phyloP scores from a whole-genome alignment of 331 rosid genomes.

The Dryas integrifolia region DNA sequence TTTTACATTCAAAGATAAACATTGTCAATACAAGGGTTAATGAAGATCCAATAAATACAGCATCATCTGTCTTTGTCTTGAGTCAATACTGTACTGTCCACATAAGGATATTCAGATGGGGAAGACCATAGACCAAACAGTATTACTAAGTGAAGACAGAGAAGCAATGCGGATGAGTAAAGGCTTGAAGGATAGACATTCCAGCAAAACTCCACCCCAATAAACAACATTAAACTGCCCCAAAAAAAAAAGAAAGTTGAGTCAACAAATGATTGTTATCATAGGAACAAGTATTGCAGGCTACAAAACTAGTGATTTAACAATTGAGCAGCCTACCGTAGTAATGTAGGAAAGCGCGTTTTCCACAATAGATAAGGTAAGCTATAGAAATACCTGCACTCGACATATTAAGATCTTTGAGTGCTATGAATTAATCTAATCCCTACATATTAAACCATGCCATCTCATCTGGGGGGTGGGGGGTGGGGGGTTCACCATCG shows the following conservation, averaged over 20 bases:
- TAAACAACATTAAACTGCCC: slow-evolving; percentile 60
- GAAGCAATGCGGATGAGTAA: slow-evolving; percentile 61
- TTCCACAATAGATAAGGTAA: slow-evolving; percentile 86
- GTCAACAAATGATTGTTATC: slow-evolving; percentile 15
- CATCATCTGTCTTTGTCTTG: slow-evolving; percentile 42
- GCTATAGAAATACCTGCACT: slow-evolving; percentile 81
- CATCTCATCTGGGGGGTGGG: not conserved
- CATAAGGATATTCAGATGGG: slow-evolving; percentile 64
- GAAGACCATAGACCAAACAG: slow-evolving; percentile 81
- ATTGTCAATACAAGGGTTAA: not conserved
- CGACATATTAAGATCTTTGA: not conserved
- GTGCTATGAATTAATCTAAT: not conserved
- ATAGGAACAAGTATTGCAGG: not conserved
- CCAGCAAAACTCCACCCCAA: slow-evolving; percentile 89
- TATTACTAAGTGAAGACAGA: slow-evolving; percentile 61
- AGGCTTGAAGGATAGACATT: slow-evolving; percentile 73
- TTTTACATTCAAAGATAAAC: too few relatives aligned
- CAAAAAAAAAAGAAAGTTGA: slow-evolving; percentile 10
- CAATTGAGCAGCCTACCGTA: slow-evolving; percentile 46
- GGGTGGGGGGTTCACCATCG: too few relatives aligned
- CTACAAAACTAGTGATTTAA: not conserved
- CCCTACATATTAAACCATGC: not conserved
- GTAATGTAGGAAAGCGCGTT: slow-evolving; percentile 54
- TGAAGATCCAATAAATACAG: not conserved
- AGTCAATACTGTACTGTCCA: slow-evolving; percentile 31